Percentiles rank a stretch among this genome's conserved stretches.
phyloP scores from a whole-genome alignment of 2,329 filamentous ascomycete species.

The Colletotrichum sp. region DNA sequence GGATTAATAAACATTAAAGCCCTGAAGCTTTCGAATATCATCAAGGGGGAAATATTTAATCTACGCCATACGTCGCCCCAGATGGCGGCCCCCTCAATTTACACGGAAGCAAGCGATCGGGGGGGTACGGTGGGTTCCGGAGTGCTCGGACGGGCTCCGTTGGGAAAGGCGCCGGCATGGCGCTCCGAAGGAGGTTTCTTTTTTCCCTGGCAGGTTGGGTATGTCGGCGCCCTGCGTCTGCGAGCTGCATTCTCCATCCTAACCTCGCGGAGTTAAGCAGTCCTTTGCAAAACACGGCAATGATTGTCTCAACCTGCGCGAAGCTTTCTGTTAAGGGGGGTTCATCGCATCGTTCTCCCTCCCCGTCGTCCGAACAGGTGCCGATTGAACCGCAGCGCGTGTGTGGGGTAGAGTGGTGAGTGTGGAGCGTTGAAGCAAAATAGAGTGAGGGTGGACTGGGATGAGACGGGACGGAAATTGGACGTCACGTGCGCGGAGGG shows the following conservation, averaged over 20 bases:
- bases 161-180: not conserved
- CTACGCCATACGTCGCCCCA: conserved; percentile 4
- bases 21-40: not conserved
- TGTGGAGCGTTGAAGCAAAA: not conserved
- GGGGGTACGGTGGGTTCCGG: not conserved
- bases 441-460: conserved; percentile 1
- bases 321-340: not conserved
- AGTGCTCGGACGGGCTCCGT: not conserved
- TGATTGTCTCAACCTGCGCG: not conserved
- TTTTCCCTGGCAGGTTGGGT: not conserved
- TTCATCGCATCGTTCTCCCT: not conserved
- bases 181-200: not conserved
- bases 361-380: not conserved
- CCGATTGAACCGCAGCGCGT: not conserved
- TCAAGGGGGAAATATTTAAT: not conserved
- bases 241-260: not conserved
- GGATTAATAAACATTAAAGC: not conserved
- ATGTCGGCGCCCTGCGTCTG: not conserved
- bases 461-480: conserved; percentile 12
- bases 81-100: conserved; percentile 3
- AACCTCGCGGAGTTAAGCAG: not conserved
- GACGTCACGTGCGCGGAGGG: conserved; percentile 6
- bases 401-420: not conserved
- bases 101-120: not conserved
- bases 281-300: not conserved